Evolutionary conservation across 148 eudicot genomes (phyloP).

Genomic region (Fagopyrum homotropicum): DNA sequence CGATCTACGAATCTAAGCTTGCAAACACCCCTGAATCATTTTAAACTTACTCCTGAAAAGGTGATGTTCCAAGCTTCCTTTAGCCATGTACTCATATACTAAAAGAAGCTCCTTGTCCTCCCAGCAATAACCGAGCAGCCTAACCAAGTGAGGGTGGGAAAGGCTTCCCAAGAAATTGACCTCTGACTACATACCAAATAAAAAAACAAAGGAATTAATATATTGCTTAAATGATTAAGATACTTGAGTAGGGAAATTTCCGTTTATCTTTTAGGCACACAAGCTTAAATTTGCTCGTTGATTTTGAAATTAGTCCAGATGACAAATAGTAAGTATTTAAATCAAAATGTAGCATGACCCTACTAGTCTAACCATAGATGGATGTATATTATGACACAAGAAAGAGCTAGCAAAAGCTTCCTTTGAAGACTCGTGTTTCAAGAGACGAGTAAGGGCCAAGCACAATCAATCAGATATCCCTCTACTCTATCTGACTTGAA

Average conservation of each 20-base stretch:
- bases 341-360: background rate
- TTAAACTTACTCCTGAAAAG: slow-evolving; percentile 44
- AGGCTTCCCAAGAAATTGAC: slow-evolving; percentile 51
- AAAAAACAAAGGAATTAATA: background rate
- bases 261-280: background rate
- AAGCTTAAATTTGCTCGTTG: background rate
- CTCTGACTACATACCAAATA: slow-evolving; percentile 39
- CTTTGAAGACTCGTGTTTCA: too few relatives aligned
- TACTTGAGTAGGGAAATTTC: background rate
- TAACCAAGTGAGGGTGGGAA: slow-evolving; percentile 52
- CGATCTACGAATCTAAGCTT: background rate
- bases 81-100: slow-evolving; percentile 54
- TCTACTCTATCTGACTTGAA: too few relatives aligned
- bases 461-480: too few relatives aligned
- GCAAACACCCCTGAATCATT: background rate
- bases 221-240: background rate
- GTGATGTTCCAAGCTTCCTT: slow-evolving; percentile 58
- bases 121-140: slow-evolving; percentile 52
- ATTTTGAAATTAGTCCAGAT: background rate
- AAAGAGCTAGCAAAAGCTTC: too few relatives aligned
- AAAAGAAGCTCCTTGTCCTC: slow-evolving; percentile 53
- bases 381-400: background rate
- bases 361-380: background rate
- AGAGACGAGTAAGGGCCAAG: too few relatives aligned
- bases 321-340: background rate